phyloP scores from a whole-genome alignment of 371 early-diverging fungal genomes.

The Mucor indicus region DNA sequence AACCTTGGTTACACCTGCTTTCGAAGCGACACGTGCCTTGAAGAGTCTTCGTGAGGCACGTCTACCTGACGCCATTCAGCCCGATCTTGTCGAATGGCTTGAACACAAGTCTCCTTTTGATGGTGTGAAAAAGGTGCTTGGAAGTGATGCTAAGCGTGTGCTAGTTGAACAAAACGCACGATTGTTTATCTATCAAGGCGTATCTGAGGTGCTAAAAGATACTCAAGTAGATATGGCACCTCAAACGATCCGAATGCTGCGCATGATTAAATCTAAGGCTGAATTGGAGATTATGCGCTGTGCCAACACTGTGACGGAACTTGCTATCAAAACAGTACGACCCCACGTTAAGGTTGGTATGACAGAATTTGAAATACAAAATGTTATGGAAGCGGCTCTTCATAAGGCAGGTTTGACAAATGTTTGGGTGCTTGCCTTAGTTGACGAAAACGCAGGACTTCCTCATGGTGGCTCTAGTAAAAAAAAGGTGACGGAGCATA shows the following conservation, averaged over 20 bases:
- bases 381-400: conserved; percentile 34
- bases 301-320: conserved; percentile 48
- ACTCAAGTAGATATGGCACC: conserved; percentile 38
- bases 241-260: conserved; percentile 33
- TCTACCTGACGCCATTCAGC: conserved; percentile 22
- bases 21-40: conserved; percentile 53
- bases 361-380: conserved; percentile 44
- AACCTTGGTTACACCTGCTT: conserved; percentile 51
- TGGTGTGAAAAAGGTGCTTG: conserved; percentile 23
- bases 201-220: conserved; percentile 17
- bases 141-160: too few species aligned
- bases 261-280: conserved; percentile 49
- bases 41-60: conserved; percentile 25
- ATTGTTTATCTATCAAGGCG: conserved; percentile 46
- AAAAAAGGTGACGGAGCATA: conserved; percentile 33
- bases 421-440: conserved; percentile 54
- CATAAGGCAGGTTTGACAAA: conserved; percentile 38
- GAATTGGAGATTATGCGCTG: conserved; percentile 56
- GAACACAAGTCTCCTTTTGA: conserved; percentile 54
- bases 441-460: conserved; percentile 52
- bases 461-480: conserved; percentile 56
- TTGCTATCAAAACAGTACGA: conserved; percentile 47
- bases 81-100: conserved; percentile 36
- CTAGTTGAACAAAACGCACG: conserved; percentile 46
- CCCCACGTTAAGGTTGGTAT: conserved; percentile 39